Conservation (phyloP, 148 eudicot genomes). For the Tetragonia tetragonoides region DNA sequence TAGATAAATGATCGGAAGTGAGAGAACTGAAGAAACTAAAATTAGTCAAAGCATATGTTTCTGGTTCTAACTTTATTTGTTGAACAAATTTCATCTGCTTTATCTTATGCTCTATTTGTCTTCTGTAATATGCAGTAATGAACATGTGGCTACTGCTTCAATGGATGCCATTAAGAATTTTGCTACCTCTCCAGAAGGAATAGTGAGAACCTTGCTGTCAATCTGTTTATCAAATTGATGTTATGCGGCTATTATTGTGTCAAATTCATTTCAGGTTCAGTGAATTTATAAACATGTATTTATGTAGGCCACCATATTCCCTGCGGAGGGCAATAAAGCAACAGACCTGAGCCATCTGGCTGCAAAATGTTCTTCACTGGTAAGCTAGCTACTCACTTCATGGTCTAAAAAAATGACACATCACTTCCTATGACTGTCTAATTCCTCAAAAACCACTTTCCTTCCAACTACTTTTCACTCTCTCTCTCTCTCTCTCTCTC, state of each 20-base stretch:
- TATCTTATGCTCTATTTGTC: constrained; percentile 4
- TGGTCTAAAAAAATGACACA: too few species aligned
- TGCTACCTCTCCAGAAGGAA: constrained; percentile 58
- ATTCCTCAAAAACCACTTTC: background rate
- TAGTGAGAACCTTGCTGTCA: constrained; percentile 44
- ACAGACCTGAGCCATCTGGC: constrained; percentile 64
- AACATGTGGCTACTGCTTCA: constrained; percentile 74
- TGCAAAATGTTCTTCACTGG: constrained; percentile 70
- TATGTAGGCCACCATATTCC: constrained; percentile 69
- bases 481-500: background rate
- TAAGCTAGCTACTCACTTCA: constrained; percentile 21
- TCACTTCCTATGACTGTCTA: too few species aligned
- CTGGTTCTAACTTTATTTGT: too few species aligned
- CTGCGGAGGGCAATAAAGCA: constrained; percentile 48
- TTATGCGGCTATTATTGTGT: constrained; percentile 14
- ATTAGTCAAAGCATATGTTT: too few species aligned
- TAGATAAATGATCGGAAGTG: too few species aligned
- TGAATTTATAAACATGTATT: constrained; percentile 3
- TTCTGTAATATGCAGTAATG: constrained; percentile 55
- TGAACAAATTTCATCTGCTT: background rate
- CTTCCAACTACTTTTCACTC: background rate
- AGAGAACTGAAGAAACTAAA: too few species aligned
- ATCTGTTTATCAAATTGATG: constrained; percentile 1
- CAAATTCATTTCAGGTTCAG: constrained; percentile 2
- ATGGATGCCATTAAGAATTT: constrained; percentile 67